phyloP scores from a whole-genome alignment of 495 filamentous ascomycete species.

The Penicillium cinerascens region DNA sequence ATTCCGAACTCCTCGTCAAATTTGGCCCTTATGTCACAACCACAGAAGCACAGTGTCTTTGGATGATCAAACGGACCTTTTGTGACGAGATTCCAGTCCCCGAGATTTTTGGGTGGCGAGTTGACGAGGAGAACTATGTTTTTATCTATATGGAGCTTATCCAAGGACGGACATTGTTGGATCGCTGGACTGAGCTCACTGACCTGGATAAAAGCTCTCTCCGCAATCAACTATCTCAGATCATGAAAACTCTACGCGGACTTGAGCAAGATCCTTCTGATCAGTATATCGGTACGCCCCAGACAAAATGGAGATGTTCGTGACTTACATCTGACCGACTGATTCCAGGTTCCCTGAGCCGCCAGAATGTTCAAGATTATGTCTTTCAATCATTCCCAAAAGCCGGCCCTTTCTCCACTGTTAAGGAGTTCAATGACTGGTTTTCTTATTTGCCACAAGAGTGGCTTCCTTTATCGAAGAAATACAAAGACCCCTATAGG shows the following conservation, averaged over 20 bases:
- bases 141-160: constrained; percentile 52
- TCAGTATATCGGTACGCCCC: constrained; percentile 26
- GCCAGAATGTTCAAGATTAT: constrained; percentile 26
- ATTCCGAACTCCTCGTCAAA: constrained; percentile 43
- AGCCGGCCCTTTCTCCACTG: constrained; percentile 35
- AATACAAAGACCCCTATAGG: constrained; percentile 36
- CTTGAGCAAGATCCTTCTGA: constrained; percentile 33
- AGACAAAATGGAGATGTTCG: neutral
- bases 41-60: constrained; percentile 43
- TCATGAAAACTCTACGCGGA: constrained; percentile 24
- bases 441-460: constrained; percentile 27
- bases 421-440: constrained; percentile 46
- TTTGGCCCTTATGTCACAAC: constrained; percentile 37
- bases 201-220: constrained; percentile 30
- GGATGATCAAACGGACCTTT: constrained; percentile 36
- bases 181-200: constrained; percentile 34
- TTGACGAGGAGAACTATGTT: constrained; percentile 32
- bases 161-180: constrained; percentile 32
- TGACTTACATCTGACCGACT: constrained; percentile 1
- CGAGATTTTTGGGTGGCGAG: constrained; percentile 46
- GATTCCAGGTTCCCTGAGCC: constrained; percentile 30
- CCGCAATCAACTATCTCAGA: constrained; percentile 32
- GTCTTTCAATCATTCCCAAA: constrained; percentile 25
- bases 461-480: constrained; percentile 21
- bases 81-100: constrained; percentile 38